phyloP scores from a whole-genome alignment of 2,329 filamentous ascomycete species.

The Hypoxylon sp. region DNA sequence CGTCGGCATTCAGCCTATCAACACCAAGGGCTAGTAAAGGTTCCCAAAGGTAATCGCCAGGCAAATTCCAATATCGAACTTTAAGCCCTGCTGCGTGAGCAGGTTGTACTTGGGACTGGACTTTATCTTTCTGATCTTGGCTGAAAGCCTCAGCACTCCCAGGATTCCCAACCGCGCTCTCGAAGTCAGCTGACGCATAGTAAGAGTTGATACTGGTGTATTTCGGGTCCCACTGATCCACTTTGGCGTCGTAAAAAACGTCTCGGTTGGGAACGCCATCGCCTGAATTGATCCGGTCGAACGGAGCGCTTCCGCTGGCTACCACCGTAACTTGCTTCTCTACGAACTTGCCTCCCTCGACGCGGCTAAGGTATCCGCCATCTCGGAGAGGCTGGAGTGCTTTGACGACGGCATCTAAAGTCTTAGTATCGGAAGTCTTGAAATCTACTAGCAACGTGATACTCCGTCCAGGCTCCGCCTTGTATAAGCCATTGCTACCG shows the following conservation, averaged over 20 bases:
- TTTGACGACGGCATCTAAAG: constrained; percentile 50
- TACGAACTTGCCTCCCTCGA: constrained; percentile 46
- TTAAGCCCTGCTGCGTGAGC: constrained; percentile 50
- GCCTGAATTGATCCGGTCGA: constrained; percentile 48
- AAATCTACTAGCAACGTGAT: constrained; percentile 52
- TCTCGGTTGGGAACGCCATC: constrained; percentile 50
- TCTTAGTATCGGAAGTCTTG: constrained; percentile 48
- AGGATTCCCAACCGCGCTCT: constrained; percentile 46
- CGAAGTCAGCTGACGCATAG: constrained; percentile 52
- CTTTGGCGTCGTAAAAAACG: constrained; percentile 52
- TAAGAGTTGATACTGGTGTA: constrained; percentile 50
- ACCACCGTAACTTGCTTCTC: constrained; percentile 50
- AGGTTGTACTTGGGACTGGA: constrained; percentile 42
- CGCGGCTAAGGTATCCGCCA: constrained; percentile 50
- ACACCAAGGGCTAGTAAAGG: constrained; percentile 47
- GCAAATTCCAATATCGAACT: constrained; percentile 53
- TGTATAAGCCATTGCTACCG: constrained; percentile 41
- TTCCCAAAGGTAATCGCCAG: constrained; percentile 53
- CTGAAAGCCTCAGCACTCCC: constrained; percentile 37
- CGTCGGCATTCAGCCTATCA: constrained; percentile 52
- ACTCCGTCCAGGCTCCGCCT: constrained; percentile 44
- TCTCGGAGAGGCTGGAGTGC: constrained; percentile 52
- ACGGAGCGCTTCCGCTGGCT: constrained; percentile 50
- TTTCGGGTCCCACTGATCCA: constrained; percentile 41
- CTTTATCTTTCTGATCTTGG: constrained; percentile 39